Percentiles rank a stretch among this genome's conserved stretches.
Conservation (phyloP, 2,329 filamentous ascomycete species). For the Rutstroemia sydowiana region DNA sequence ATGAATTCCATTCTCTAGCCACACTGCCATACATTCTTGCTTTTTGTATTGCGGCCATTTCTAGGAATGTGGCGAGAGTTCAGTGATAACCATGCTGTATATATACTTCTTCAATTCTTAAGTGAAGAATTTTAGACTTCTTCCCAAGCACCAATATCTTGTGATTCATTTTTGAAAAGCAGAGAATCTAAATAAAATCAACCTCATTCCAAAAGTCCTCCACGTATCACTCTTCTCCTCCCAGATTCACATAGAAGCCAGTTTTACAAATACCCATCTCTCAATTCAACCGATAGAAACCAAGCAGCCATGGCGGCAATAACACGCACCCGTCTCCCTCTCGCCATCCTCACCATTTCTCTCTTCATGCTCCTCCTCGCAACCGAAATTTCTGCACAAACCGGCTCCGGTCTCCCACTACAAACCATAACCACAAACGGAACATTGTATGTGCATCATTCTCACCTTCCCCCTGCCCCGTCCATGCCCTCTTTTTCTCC, state of each 20-base stretch:
- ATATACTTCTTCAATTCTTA: neutral
- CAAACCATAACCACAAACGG: neutral
- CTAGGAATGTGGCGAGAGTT: neutral
- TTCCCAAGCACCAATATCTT: no score
- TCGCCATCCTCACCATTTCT: neutral
- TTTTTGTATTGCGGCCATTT: no score
- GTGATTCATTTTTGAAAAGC: no score
- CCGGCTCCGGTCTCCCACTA: neutral
- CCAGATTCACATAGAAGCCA: neutral
- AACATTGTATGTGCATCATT: neutral
- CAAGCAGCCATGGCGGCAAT: neutral
- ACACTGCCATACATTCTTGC: no score
- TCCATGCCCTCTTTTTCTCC: no score
- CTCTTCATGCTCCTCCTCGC: no score
- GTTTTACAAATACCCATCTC: neutral
- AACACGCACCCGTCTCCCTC: neutral
- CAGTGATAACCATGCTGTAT: neutral
- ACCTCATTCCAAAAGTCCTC: no score
- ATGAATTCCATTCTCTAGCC: no score
- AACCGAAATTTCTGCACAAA: slow-evolving; percentile 1
- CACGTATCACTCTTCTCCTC: neutral
- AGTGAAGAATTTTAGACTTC: no score
- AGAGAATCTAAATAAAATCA: no score
- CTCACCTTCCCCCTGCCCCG: no score
- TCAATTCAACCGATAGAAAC: no score